Evolutionary conservation across 2,329 filamentous ascomycete genomes (phyloP).

Genomic region (Ascochyta viciae-villosae): DNA sequence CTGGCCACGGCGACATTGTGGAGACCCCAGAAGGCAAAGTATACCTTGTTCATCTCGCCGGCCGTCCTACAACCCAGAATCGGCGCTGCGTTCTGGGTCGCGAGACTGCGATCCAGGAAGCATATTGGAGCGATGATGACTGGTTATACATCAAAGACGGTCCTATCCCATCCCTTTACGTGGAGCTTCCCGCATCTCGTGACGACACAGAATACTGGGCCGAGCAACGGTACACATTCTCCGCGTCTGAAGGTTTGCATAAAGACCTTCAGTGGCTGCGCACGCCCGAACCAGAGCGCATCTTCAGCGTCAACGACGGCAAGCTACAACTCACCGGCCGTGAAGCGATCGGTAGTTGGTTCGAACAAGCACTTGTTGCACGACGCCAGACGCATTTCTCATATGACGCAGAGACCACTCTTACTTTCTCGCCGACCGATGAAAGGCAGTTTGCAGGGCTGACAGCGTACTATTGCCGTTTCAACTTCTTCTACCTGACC

Average conservation of each 20-base stretch:
- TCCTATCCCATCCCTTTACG: slow-evolving; percentile 53
- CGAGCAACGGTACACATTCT: slow-evolving; percentile 58
- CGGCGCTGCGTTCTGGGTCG: slow-evolving; percentile 47
- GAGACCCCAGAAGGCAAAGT: slow-evolving; percentile 43
- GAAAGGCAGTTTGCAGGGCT: slow-evolving; percentile 68
- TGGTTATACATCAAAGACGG: slow-evolving; percentile 70
- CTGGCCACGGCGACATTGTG: slow-evolving; percentile 49
- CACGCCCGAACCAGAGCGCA: slow-evolving; percentile 56
- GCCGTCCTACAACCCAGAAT: slow-evolving; percentile 43
- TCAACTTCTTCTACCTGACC: slow-evolving; percentile 70
- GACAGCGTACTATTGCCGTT: slow-evolving; percentile 68
- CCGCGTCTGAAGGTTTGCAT: slow-evolving; percentile 54
- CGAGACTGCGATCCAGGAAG: slow-evolving; percentile 61
- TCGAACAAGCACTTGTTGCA: slow-evolving; percentile 61
- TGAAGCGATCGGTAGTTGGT: slow-evolving; percentile 58
- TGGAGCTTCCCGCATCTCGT: slow-evolving; percentile 38
- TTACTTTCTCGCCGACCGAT: slow-evolving; percentile 63
- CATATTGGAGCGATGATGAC: slow-evolving; percentile 65
- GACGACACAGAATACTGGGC: slow-evolving; percentile 47
- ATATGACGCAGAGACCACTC: slow-evolving; percentile 64
- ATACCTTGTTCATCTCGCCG: slow-evolving; percentile 45
- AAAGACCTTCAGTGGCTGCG: slow-evolving; percentile 65
- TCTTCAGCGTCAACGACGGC: slow-evolving; percentile 56
- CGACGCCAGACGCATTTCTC: slow-evolving; percentile 66
- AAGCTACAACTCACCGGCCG: slow-evolving; percentile 62